These are phyloP conservation scores for Arthrobotrys sinensis DNA, from an alignment of 2,329 filamentous ascomycete species.

Conservation along the genomic window DNA sequence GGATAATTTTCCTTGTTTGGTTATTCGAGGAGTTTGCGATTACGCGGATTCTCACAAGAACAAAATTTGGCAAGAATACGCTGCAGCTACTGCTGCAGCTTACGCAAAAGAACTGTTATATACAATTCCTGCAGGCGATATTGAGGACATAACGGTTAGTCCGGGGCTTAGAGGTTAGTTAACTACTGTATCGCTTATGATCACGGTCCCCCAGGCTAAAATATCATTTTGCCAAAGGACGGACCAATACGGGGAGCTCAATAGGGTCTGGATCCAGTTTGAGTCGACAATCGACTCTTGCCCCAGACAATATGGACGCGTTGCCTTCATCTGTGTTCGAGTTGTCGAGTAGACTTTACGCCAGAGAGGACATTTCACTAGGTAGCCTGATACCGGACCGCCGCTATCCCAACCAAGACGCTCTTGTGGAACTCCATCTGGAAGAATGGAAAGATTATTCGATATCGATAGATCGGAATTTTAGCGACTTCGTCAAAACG, in stretches of 20 bases:
- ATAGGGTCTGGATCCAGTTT: not conserved
- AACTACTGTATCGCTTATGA: not conserved
- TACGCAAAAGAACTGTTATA: slow-evolving; percentile 26
- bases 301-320: not conserved
- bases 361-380: slow-evolving; percentile 34
- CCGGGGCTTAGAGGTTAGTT: slow-evolving; percentile 4
- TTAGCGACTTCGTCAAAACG: slow-evolving; percentile 35
- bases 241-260: slow-evolving; percentile 11
- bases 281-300: not conserved
- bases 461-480: slow-evolving; percentile 37
- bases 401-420: slow-evolving; percentile 47
- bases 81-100: slow-evolving; percentile 11
- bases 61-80: slow-evolving; percentile 32
- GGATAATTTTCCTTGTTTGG: slow-evolving; percentile 15
- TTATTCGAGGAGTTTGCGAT: slow-evolving; percentile 21
- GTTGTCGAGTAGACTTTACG: slow-evolving; percentile 31
- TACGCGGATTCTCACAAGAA: slow-evolving; percentile 34
- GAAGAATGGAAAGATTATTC: slow-evolving; percentile 38
- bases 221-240: not conserved
- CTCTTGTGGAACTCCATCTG: slow-evolving; percentile 8
- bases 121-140: not conserved
- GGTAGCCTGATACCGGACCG: slow-evolving; percentile 40
- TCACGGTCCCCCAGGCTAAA: not conserved
- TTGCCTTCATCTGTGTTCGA: slow-evolving; percentile 36
- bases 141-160: not conserved